A percentile compares a stretch with the other conserved stretches of the same genome.
These are phyloP conservation scores for Babesia gibsoni DNA, from an alignment of 169 alveolate genomes.

Conservation along the genomic window DNA sequence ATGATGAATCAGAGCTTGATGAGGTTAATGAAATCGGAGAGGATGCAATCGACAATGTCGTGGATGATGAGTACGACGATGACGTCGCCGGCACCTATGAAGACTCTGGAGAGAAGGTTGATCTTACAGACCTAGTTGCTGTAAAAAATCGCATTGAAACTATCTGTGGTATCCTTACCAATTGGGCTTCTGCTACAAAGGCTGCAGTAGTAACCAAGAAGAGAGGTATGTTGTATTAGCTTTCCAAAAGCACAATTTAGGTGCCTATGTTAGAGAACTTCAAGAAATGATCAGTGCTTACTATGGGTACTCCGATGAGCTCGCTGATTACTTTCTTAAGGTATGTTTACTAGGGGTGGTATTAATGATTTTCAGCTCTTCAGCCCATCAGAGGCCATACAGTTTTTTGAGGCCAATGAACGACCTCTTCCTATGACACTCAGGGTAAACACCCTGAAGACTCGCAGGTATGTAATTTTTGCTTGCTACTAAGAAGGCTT, in stretches of 20 bases:
- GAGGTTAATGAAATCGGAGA: constrained; percentile 17
- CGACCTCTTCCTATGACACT: constrained; percentile 87
- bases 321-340: constrained; percentile 80
- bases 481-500: constrained; percentile 23
- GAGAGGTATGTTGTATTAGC: constrained; percentile 8
- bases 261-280: constrained; percentile 58
- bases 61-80: constrained; percentile 57
- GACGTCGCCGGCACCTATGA: constrained; percentile 46
- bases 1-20: constrained; percentile 8
- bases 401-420: constrained; percentile 90
- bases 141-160: constrained; percentile 72
- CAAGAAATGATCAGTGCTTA: constrained; percentile 77
- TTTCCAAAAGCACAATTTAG: background rate
- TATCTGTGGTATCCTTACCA: constrained; percentile 69
- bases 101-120: constrained; percentile 69
- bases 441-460: constrained; percentile 89
- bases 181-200: constrained; percentile 58
- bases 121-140: constrained; percentile 75
- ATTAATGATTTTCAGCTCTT: constrained; percentile 65
- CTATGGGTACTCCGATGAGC: constrained; percentile 87
- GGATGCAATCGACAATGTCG: constrained; percentile 52
- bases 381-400: constrained; percentile 89
- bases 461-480: constrained; percentile 69
- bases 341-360: background rate
- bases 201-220: constrained; percentile 11